These are phyloP conservation scores for Avena eriantha DNA, from an alignment of 176 grass and related monocot genomes.

Conservation along the genomic window DNA sequence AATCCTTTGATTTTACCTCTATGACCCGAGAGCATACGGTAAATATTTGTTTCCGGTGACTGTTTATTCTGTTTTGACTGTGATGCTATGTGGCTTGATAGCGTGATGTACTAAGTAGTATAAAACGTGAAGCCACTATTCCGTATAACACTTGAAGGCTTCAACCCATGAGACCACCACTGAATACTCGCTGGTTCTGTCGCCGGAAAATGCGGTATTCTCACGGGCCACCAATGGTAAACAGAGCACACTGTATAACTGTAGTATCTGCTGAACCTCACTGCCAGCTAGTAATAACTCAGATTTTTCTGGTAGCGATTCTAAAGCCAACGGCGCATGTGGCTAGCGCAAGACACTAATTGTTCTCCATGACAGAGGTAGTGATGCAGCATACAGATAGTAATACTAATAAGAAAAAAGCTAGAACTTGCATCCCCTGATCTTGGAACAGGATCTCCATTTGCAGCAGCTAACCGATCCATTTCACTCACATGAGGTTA, in stretches of 20 bases:
- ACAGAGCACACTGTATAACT: not conserved
- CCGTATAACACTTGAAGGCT: no score
- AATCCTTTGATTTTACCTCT: no score
- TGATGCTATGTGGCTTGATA: no score
- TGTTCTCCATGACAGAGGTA: not conserved
- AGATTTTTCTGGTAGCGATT: not conserved
- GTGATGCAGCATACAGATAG: conserved; percentile 1
- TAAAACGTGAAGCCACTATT: no score
- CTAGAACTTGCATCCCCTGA: no score
- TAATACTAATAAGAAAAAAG: no score
- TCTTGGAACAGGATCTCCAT: not conserved
- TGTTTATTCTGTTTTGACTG: no score
- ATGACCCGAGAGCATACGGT: no score
- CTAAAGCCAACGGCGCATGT: not conserved
- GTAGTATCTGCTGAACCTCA: not conserved
- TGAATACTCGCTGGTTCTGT: not conserved
- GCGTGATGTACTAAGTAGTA: no score
- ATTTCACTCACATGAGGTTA: conserved; percentile 36
- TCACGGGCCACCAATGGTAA: not conserved
- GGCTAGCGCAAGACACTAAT: not conserved
- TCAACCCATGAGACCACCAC: not conserved
- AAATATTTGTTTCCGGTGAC: no score
- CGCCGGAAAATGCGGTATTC: not conserved
- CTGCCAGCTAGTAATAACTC: not conserved
- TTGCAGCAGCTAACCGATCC: conserved; percentile 7